These are phyloP conservation scores for Xylariomycetidae sp. DNA, from an alignment of 2,329 filamentous ascomycete species.

Conservation along the genomic window DNA sequence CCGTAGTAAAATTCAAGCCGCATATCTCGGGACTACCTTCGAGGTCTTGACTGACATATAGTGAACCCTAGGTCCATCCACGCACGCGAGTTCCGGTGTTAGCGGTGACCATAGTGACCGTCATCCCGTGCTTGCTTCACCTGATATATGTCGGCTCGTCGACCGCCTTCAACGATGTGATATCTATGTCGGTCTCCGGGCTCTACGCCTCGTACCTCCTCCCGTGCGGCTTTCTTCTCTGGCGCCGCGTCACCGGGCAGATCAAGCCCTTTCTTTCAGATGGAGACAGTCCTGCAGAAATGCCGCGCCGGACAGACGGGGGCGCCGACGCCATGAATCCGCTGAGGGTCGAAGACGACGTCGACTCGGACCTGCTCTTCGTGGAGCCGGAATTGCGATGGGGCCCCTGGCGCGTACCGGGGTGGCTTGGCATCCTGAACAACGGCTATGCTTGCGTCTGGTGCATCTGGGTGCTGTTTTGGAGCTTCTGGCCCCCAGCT, in stretches of 20 bases:
- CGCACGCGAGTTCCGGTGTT: slow-evolving; percentile 10
- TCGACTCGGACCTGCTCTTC: slow-evolving; percentile 3
- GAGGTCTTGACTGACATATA: no score
- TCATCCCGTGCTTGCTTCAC: slow-evolving; percentile 6
- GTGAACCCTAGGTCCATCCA: no score
- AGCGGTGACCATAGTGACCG: slow-evolving; percentile 4
- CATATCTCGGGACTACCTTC: no score
- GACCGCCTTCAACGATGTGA: slow-evolving; percentile 8
- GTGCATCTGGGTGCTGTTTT: slow-evolving; percentile 11
- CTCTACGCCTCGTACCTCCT: slow-evolving; percentile 10
- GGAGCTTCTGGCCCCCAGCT: slow-evolving; percentile 11
- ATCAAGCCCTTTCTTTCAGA: slow-evolving; percentile 5
- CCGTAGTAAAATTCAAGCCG: not conserved
- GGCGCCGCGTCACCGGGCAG: slow-evolving; percentile 7
- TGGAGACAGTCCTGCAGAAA: not conserved
- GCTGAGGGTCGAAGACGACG: slow-evolving; percentile 2
- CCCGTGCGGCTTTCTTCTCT: slow-evolving; percentile 8
- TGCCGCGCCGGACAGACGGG: no score
- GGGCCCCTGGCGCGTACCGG: slow-evolving; percentile 13
- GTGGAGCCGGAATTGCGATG: slow-evolving; percentile 8
- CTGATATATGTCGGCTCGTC: slow-evolving; percentile 8
- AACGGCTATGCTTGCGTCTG: slow-evolving; percentile 11
- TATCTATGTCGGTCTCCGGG: slow-evolving; percentile 8
- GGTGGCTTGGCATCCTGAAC: slow-evolving; percentile 7
- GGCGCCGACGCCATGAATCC: no score